Conservation (phyloP, 2,329 filamentous ascomycete genomes). For the Colletotrichum tofieldiae region DNA sequence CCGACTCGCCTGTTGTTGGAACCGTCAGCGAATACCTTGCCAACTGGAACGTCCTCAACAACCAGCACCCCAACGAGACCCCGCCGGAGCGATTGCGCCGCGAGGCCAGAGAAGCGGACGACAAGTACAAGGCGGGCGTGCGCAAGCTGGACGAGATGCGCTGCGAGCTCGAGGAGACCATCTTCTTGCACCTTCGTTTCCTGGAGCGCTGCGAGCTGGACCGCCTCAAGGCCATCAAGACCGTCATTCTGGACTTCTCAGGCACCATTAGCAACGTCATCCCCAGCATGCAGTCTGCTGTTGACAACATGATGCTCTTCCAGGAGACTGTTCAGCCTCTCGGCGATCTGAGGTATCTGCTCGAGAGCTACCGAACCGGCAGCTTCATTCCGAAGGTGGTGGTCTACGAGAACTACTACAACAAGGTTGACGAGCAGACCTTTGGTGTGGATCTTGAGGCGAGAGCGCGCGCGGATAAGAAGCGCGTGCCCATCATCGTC, state of each 20-base stretch:
- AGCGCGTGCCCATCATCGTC: slow-evolving; percentile 92
- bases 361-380: slow-evolving; percentile 97
- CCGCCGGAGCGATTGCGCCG: slow-evolving; percentile 87
- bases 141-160: slow-evolving; percentile 90
- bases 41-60: slow-evolving; percentile 94
- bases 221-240: slow-evolving; percentile 97
- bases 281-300: slow-evolving; percentile 92
- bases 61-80: slow-evolving; percentile 93
- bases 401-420: slow-evolving; percentile 99
- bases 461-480: slow-evolving; percentile 91
- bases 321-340: slow-evolving; percentile 98
- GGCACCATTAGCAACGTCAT: slow-evolving; percentile 98
- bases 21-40: slow-evolving; percentile 90
- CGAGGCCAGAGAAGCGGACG: slow-evolving; percentile 91
- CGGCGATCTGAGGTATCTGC: slow-evolving; percentile 90
- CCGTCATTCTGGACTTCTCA: slow-evolving; percentile 96
- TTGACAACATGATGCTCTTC: slow-evolving; percentile 99
- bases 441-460: slow-evolving; percentile 99
- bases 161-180: slow-evolving; percentile 95
- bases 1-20: slow-evolving; percentile 85
- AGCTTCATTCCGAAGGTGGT: slow-evolving; percentile 92
- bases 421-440: slow-evolving; percentile 96
- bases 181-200: slow-evolving; percentile 92
- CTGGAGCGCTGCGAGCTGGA: slow-evolving; percentile 98
- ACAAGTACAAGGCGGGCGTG: slow-evolving; percentile 91